Percentiles rank a stretch among this genome's conserved stretches.
Conservation (phyloP, 2,329 filamentous ascomycete species). For the Trichoderma hamatum region DNA sequence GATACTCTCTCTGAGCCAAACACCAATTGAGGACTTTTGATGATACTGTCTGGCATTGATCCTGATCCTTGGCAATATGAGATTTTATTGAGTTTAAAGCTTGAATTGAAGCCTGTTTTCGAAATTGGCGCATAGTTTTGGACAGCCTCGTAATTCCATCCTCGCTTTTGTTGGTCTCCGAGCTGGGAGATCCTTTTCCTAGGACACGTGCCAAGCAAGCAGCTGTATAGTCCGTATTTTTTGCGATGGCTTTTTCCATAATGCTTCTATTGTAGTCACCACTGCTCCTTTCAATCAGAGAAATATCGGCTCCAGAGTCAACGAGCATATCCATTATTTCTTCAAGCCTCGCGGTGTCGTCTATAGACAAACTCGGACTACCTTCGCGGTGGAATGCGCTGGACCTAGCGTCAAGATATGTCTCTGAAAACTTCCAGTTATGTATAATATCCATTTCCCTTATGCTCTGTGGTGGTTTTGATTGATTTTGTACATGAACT, state of each 20-base stretch:
- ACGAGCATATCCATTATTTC: conserved; percentile 35
- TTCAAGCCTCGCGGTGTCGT: conserved; percentile 26
- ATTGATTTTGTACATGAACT: background rate
- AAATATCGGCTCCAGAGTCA: conserved; percentile 26
- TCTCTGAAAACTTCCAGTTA: background rate
- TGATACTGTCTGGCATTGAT: background rate
- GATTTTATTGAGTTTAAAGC: background rate
- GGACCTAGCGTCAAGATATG: background rate
- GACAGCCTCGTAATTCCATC: background rate
- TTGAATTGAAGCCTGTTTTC: background rate
- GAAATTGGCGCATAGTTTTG: background rate
- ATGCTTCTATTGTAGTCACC: background rate
- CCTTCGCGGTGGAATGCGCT: too few relatives aligned
- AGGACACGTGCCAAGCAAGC: background rate
- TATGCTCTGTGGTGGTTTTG: too few relatives aligned
- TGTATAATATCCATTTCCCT: background rate
- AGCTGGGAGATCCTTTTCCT: background rate
- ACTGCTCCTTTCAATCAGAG: background rate
- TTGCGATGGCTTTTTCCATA: background rate
- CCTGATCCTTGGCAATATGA: background rate
- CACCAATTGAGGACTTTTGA: background rate
- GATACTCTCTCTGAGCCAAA: conserved; percentile 31
- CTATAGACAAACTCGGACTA: background rate
- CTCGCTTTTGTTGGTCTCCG: background rate
- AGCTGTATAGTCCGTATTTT: conserved; percentile 26